Evolutionary conservation across 2,329 filamentous ascomycete species (phyloP), one percentile per base, ranked within the genome.

Genomic region (Fusarium sp.): DNA sequence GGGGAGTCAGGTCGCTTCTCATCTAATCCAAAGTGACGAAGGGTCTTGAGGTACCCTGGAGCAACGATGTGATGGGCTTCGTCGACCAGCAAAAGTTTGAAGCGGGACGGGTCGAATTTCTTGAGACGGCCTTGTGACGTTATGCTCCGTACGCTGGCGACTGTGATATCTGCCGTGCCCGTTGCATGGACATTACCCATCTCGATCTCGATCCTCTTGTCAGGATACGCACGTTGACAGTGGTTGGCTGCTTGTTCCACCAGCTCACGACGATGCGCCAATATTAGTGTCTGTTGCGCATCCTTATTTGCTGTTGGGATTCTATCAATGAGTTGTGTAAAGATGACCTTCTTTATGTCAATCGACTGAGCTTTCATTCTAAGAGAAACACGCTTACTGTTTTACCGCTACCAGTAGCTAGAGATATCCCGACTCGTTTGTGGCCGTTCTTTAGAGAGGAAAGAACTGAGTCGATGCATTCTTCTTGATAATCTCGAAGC

Each of bases 21-120:
- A 62, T 90, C 83, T 24, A 97, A 87, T 0, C 91, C 90, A 80
- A 99, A 97, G 81, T 98, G 90, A n/a, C 88, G 85, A 54, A 99
- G 85, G 1, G 91, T 88, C 47, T 89, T 87, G 70, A 97, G 86
- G 79, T 98, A 98, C 13, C 91, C 90, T 5, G 90, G 87, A 2
- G 96, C 93, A 49, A 98, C 95, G 60, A 98, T 97, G 82, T 99
- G 96, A 81, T 99, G 96, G 9, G 96, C 96, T 83, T 99, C 96
- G 74, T 99, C 96, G 8, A 99, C 96, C 6, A 99, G 87, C 1
- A 99, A 85, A 1, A 99, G 89, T 83, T 99, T 99, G 86, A 96
- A 98, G 13, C 85, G 86, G 1, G 82, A 82, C 0, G 95, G 93
- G 74, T 97, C 90, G 78, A 96, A 98, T 80, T 98, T 98, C 41